Percentiles rank a stretch among this genome's conserved stretches.
Conservation (phyloP, 2,329 filamentous ascomycete genomes). For the Ceratocystis smalleyi region DNA sequence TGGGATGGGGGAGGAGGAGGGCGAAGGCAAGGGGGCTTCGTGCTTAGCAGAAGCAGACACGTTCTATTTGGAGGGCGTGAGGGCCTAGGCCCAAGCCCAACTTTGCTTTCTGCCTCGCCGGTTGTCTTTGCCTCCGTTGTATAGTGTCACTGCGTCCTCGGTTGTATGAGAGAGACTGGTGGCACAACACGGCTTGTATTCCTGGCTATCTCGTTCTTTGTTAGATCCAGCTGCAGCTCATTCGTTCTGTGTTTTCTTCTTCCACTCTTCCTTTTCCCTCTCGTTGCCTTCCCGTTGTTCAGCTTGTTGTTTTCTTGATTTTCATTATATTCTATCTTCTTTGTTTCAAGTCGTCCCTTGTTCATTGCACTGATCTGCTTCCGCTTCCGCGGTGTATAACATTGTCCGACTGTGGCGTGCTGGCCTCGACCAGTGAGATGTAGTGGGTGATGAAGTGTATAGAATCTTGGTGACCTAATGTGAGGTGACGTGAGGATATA, state of each 20-base stretch:
- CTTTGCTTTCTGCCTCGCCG: neutral
- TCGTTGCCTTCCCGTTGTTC: conserved; percentile 17
- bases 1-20: neutral
- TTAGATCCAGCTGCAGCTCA: neutral
- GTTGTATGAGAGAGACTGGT: neutral
- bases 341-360: neutral
- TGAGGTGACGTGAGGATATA: too few relatives aligned
- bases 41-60: neutral
- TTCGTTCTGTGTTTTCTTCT: conserved; percentile 22
- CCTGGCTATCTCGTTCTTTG: neutral
- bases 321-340: conserved; percentile 14
- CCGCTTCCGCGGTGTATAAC: neutral
- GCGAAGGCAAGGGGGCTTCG: neutral
- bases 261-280: conserved; percentile 21
- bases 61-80: conserved; percentile 8
- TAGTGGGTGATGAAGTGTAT: too few relatives aligned
- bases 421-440: neutral
- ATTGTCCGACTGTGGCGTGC: neutral
- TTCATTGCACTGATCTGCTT: neutral
- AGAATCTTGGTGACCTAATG: too few relatives aligned
- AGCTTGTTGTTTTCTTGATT: conserved; percentile 21
- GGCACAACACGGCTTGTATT: conserved; percentile 6
- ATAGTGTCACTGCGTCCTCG: neutral
- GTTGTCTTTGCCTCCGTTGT: neutral
- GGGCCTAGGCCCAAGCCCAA: too few relatives aligned